These are phyloP conservation scores for Cicer chorassanicum DNA, from an alignment of 306 rosid species.

Conservation along the genomic window DNA sequence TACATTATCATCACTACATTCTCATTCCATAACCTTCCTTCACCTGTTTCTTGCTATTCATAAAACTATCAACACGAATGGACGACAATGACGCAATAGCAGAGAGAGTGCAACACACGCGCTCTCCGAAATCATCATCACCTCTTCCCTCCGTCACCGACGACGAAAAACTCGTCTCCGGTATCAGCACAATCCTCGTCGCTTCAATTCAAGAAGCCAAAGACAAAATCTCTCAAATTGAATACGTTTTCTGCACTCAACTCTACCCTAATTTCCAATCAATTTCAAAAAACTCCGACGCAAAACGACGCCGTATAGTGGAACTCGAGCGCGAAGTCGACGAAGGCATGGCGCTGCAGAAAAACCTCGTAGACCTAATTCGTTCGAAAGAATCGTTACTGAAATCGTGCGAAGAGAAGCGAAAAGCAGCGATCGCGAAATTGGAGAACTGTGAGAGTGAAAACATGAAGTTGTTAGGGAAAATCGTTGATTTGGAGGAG, in stretches of 20 bases:
- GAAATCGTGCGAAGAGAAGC: conserved; percentile 54
- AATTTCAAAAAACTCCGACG: conserved; percentile 44
- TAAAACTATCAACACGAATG: conserved; percentile 14
- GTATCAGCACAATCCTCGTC: conserved; percentile 79
- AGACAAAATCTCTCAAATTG: conserved; percentile 78
- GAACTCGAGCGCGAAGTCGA: conserved; percentile 57
- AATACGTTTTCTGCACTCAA: conserved; percentile 76
- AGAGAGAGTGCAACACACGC: conserved; percentile 27
- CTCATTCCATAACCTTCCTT: not conserved
- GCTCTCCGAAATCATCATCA: conserved; percentile 44
- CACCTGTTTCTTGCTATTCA: conserved; percentile 14
- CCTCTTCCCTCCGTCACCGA: conserved; percentile 42
- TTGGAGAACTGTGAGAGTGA: conserved; percentile 52
- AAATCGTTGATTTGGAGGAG: conserved; percentile 52
- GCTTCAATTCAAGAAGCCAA: conserved; percentile 87
- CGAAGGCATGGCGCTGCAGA: conserved; percentile 59
- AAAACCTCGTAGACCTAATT: conserved; percentile 48
- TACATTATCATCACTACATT: not conserved
- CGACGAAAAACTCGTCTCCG: conserved; percentile 54
- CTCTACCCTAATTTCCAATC: conserved; percentile 69
- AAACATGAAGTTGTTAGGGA: conserved; percentile 47
- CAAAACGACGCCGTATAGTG: conserved; percentile 49
- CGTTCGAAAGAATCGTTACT: conserved; percentile 53
- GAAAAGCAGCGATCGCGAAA: conserved; percentile 42
- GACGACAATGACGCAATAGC: not conserved